Conservation (phyloP, 139 green algal genomes). For the Zygnema circumcarinatum region DNA sequence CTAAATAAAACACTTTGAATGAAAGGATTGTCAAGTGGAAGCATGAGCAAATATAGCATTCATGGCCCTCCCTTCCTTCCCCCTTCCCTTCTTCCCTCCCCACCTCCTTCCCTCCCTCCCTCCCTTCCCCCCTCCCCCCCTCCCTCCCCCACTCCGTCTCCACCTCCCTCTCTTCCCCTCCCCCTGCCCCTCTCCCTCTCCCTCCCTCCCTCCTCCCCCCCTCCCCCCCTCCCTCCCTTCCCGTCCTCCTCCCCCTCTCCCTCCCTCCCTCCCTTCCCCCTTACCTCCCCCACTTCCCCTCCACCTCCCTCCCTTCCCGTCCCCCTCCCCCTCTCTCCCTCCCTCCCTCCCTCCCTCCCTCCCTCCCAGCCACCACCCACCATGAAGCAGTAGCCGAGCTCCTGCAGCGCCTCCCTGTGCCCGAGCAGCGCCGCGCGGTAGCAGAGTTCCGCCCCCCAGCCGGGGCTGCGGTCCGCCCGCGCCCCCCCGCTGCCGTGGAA, state of each 20-base stretch:
- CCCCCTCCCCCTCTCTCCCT: neutral
- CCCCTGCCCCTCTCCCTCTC: neutral
- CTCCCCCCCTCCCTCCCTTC: neutral
- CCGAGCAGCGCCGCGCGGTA: neutral
- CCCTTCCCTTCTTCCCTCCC: constrained; percentile 18
- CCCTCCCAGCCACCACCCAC: neutral
- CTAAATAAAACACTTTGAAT: neutral
- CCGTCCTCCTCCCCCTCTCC: neutral
- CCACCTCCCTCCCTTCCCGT: constrained; percentile 1
- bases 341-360: constrained; percentile 19
- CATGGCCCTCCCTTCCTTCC: neutral
- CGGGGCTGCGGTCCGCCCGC: neutral
- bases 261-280: neutral
- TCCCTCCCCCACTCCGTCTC: neutral
- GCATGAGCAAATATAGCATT: neutral
- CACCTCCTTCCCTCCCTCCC: neutral
- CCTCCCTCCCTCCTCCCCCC: neutral
- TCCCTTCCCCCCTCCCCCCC: neutral
- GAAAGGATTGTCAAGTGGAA: neutral
- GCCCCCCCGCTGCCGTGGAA: neutral
- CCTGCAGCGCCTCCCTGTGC: neutral
- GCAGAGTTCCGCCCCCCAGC: neutral
- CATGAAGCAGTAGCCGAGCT: neutral
- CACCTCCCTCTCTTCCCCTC: neutral
- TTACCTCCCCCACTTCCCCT: constrained; percentile 3